Percentiles rank a stretch among this genome's conserved stretches.
Conservation (phyloP, 441 rosid genomes). For the Raphanus hybrid region DNA sequence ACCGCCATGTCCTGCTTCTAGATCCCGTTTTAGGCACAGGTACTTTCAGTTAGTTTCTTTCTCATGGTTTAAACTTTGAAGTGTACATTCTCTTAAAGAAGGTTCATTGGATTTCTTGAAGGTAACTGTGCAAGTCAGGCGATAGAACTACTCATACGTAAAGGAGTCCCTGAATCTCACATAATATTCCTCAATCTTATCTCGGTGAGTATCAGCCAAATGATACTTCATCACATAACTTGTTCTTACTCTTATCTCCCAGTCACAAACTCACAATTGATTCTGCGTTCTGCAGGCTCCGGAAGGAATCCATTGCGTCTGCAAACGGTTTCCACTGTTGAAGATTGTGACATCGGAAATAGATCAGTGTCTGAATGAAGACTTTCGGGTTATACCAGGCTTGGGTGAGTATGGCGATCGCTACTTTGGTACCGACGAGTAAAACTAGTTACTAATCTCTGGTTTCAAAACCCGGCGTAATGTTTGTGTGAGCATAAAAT, state of each 20-base stretch:
- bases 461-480: neutral
- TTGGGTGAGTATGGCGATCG: conserved; percentile 98
- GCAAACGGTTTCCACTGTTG: conserved; percentile 78
- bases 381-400: conserved; percentile 94
- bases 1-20: conserved; percentile 94
- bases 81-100: neutral
- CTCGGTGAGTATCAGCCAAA: conserved; percentile 62
- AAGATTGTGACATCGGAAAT: conserved; percentile 96
- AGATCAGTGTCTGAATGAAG: conserved; percentile 78
- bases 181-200: conserved; percentile 92
- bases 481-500: conserved; percentile 3
- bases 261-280: neutral
- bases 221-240: conserved; percentile 2
- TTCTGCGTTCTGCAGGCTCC: conserved; percentile 65
- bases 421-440: conserved; percentile 95
- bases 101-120: conserved; percentile 34
- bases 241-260: conserved; percentile 6
- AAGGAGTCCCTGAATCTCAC: conserved; percentile 97
- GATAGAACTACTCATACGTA: conserved; percentile 76
- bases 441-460: conserved; percentile 27
- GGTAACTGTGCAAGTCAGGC: conserved; percentile 99
- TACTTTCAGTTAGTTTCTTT: conserved; percentile 17
- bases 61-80: neutral
- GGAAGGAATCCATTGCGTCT: conserved; percentile 94
- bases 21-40: conserved; percentile 99